Evolutionary conservation across 805 yeast species (phyloP), one percentile per base, ranked within the genome.

Genomic region (Yarrowia osloensis): DNA sequence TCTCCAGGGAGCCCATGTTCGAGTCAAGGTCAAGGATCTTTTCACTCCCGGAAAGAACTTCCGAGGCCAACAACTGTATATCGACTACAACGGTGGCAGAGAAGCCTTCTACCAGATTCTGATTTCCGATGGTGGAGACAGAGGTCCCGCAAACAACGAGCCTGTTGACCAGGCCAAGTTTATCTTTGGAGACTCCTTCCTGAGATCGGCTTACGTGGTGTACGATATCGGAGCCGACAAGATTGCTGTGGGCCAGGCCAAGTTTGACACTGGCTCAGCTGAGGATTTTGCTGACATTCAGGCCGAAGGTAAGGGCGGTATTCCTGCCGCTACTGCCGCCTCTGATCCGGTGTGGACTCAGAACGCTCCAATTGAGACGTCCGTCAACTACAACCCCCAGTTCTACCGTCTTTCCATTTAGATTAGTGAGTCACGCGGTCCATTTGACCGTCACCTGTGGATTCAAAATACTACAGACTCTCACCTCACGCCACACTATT

Each of bases 1-100:
- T 77, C 88, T 95, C 72, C 87, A 85, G 68, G 98, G 98, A 71
- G 91, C 93, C 82, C 95, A 92, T 82, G 89, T 97, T 62, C 86
- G 95, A 76, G 75, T 88, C 70, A 88, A 98, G 44, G 87, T 86
- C 75, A 99, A 95, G 78, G 95, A 95, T 49, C 66, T 76, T 61
- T 70, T 75, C 49, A 68, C 72, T 67, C 73, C 73, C 0, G 46
- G 26, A 7, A 40, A 57, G 19, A 40, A 57, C 63, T 26, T 6
- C 26, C 35, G 12, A 7, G 9, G 7, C 11, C 28, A 33, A 11
- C 55, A 29, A 9, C 29, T 52, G 31, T 52, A 52, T 22, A 22
- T 52, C 17, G 9, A 52, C 3, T 21, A 22, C 42, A 52, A 52
- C 17, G 42, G 42, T 9, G 15, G 6, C 2, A 2, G 21, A 17